Conservation (phyloP, 1,284 basidiomycete species). For the Ustilago vetiveriae region DNA sequence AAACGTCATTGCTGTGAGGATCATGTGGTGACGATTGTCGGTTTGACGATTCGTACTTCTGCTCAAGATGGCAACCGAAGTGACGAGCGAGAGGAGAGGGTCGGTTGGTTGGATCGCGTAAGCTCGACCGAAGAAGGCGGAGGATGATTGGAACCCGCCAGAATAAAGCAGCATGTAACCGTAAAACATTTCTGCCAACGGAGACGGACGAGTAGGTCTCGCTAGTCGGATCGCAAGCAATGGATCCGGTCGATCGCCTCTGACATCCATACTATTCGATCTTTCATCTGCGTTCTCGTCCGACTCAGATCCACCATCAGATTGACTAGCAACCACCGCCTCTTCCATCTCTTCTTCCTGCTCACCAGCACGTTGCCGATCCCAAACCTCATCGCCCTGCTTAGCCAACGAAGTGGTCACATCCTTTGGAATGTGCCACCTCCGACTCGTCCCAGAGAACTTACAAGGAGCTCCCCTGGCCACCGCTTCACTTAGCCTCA, state of each 20-base stretch:
- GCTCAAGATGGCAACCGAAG: constrained; percentile 84
- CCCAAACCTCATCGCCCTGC: constrained; percentile 3
- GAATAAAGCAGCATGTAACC: constrained; percentile 85
- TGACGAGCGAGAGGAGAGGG: constrained; percentile 81
- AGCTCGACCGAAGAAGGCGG: constrained; percentile 87
- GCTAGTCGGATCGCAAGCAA: constrained; percentile 25
- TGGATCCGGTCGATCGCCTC: constrained; percentile 22
- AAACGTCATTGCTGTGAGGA: constrained; percentile 47
- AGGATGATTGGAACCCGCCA: constrained; percentile 85
- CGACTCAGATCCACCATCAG: constrained; percentile 48
- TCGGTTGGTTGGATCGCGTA: constrained; percentile 85
- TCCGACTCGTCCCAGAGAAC: constrained; percentile 15
- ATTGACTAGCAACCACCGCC: constrained; percentile 8
- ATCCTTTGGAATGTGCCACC: constrained; percentile 27
- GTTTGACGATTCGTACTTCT: constrained; percentile 91
- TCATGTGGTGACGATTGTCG: constrained; percentile 85
- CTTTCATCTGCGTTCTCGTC: constrained; percentile 11
- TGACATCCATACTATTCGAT: constrained; percentile 6
- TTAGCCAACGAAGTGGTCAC: not conserved
- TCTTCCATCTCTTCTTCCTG: constrained; percentile 20
- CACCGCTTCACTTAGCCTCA: constrained; percentile 54
- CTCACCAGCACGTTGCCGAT: constrained; percentile 10
- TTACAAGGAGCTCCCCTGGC: constrained; percentile 31
- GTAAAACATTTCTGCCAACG: constrained; percentile 81
- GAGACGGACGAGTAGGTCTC: constrained; percentile 65